A percentile compares a stretch with the other conserved stretches of the same genome.
These are phyloP conservation scores for Afroboletus lepidellus DNA, from an alignment of 1,284 basidiomycete genomes.

Conservation along the genomic window DNA sequence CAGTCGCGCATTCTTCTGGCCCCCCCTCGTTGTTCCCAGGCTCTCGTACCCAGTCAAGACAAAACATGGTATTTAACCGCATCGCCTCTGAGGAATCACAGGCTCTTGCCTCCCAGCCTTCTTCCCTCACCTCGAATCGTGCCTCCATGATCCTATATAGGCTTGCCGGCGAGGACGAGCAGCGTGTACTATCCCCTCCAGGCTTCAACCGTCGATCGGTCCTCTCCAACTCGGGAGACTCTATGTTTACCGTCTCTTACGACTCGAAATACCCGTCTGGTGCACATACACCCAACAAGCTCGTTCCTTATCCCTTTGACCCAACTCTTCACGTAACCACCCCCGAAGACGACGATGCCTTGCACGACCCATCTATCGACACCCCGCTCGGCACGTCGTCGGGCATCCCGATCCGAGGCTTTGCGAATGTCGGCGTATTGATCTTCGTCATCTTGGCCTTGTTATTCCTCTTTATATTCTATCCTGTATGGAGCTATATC, in stretches of 20 bases:
- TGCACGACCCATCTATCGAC: constrained; percentile 54
- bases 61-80: constrained; percentile 39
- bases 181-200: constrained; percentile 23
- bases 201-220: constrained; percentile 39
- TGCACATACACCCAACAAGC: constrained; percentile 38
- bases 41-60: constrained; percentile 33
- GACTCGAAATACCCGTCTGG: constrained; percentile 66
- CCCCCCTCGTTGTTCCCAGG: constrained; percentile 23
- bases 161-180: constrained; percentile 46
- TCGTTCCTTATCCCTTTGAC: constrained; percentile 69
- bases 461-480: constrained; percentile 71
- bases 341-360: constrained; percentile 61
- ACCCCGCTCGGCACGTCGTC: constrained; percentile 17
- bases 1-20: constrained; percentile 11
- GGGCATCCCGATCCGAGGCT: constrained; percentile 50
- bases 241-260: constrained; percentile 50
- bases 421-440: constrained; percentile 59
- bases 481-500: constrained; percentile 59
- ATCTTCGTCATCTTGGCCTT: constrained; percentile 47
- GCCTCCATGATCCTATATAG: constrained; percentile 71
- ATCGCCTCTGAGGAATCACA: constrained; percentile 51
- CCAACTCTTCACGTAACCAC: constrained; percentile 57
- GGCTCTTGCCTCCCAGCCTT: constrained; percentile 31
- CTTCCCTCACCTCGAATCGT: constrained; percentile 24
- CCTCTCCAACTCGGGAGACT: constrained; percentile 46